Base-by-base conservation (phyloP, 345 rosid species). In the Citrus glauca region DNA sequence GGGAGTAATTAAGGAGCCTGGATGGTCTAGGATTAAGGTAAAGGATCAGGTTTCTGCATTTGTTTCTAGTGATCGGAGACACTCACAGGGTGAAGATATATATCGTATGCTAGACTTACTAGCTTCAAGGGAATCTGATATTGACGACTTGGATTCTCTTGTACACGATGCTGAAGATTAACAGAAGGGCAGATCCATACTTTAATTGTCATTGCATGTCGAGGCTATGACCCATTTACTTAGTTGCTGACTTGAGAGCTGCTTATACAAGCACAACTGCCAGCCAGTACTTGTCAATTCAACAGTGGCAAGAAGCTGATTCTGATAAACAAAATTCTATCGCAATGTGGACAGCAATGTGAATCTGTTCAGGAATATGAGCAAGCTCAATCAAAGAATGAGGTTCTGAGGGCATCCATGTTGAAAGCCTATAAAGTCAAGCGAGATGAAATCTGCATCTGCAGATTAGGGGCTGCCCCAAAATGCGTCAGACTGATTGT, bases 1-100 rank as follows among this genome's bases (percentile, higher is more conserved):
- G 83, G 98, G 99, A 9, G 81, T 92, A 71, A 82, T 84, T 69
- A 95, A 95, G 88, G 98, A 93, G 78, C 93, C 92, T 0, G 97
- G 99, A 69, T 90, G 92, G 90, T 91, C 99, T 74, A 93, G 90
- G 91, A 87, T 92, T 72, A 88, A 88, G 85, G 72, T 92, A 65
- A 87, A 84, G 80, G 90, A 90, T 76, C 76, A 5, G 57, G 72
- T 87, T 74, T 81, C 85, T 71, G 87, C 88, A 28, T 95, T 92
- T 85, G 88, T 87, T n/a, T 87, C 99, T 70, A 87, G 93, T 37
- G 95, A 94, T 83, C 78, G 69, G 17, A 71, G 81, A 38, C 94
- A 93, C 87, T 82, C 84, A 38, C 86, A 84, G 78, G 78, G 82
- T 78, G 91, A 88, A 78, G 85, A 87, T 50, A 88, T 93, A 77